phyloP scores from a whole-genome alignment of 495 filamentous ascomycete genomes.

The Schizothecium vesticola region DNA sequence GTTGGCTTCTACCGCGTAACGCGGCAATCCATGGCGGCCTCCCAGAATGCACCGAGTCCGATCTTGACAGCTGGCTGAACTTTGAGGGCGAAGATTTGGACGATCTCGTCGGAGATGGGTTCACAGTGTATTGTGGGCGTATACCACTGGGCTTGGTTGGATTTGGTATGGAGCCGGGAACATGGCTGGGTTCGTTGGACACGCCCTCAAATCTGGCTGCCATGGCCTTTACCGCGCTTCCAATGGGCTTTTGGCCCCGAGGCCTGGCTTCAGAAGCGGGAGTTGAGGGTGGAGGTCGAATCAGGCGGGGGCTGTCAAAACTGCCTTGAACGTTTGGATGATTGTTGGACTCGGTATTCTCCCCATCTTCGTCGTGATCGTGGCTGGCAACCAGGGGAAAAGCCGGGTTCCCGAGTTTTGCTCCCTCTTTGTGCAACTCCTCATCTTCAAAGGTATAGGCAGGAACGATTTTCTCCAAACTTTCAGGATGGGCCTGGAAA shows the following conservation, averaged over 20 bases:
- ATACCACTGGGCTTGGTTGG: conserved; percentile 15
- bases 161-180: conserved; percentile 5
- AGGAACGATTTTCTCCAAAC: background rate
- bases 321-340: background rate
- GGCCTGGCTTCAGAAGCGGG: conserved; percentile 2
- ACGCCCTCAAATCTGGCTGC: conserved; percentile 39
- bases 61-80: background rate
- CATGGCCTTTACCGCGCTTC: conserved; percentile 40
- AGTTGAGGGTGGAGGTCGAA: background rate
- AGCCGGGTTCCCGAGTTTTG: background rate
- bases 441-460: background rate
- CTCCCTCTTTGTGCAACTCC: background rate
- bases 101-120: conserved; percentile 16
- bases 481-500: background rate
- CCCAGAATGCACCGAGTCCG: background rate
- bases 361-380: background rate
- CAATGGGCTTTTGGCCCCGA: conserved; percentile 2
- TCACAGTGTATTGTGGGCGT: conserved; percentile 26
- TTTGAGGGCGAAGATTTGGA: background rate
- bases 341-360: background rate
- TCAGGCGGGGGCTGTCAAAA: background rate
- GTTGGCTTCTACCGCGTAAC: background rate
- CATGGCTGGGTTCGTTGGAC: conserved; percentile 8
- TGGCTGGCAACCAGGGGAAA: background rate
- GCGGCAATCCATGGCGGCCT: background rate